Evolutionary conservation across 2,329 filamentous ascomycete species (phyloP).

Genomic region (Proliferodiscus dingleyae): DNA sequence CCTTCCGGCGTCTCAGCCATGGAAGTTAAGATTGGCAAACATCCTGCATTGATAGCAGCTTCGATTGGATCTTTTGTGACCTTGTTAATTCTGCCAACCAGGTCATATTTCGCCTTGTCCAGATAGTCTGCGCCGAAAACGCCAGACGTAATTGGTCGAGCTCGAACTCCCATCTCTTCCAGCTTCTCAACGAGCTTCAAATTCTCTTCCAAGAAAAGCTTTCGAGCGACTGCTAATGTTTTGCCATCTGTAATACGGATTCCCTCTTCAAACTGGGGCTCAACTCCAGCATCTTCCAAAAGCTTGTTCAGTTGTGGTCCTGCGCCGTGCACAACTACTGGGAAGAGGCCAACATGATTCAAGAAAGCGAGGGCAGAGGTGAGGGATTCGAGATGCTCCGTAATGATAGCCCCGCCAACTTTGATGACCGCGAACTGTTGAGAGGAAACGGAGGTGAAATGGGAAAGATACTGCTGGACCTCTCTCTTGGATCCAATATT

Average conservation of each 20-base stretch:
- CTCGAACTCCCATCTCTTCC: conserved; percentile 83
- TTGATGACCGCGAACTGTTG: conserved; percentile 99
- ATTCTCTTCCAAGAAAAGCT: conserved; percentile 94
- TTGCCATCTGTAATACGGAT: conserved; percentile 94
- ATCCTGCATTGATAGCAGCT: conserved; percentile 83
- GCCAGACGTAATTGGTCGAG: conserved; percentile 81
- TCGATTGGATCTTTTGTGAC: conserved; percentile 90
- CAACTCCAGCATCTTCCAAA: conserved; percentile 83
- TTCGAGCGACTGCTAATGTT: conserved; percentile 84
- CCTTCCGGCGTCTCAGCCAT: conserved; percentile 93
- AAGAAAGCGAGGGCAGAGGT: conserved; percentile 86
- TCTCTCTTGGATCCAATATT: conserved; percentile 96
- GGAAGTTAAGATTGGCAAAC: conserved; percentile 88
- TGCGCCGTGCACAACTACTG: conserved; percentile 91
- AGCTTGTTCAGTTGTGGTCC: conserved; percentile 93
- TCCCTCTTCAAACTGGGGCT: conserved; percentile 93
- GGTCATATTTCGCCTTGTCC: conserved; percentile 92
- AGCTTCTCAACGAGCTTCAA: conserved; percentile 85
- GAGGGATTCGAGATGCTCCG: conserved; percentile 87
- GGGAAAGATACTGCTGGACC: conserved; percentile 94
- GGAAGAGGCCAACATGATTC: conserved; percentile 90
- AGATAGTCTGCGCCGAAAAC: conserved; percentile 93
- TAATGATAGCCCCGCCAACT: conserved; percentile 92
- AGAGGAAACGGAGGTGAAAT: conserved; percentile 93
- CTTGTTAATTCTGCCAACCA: conserved; percentile 90